Evolutionary conservation across 1,139 yeast species (phyloP).

Genomic region (Geotrichum australiense): DNA sequence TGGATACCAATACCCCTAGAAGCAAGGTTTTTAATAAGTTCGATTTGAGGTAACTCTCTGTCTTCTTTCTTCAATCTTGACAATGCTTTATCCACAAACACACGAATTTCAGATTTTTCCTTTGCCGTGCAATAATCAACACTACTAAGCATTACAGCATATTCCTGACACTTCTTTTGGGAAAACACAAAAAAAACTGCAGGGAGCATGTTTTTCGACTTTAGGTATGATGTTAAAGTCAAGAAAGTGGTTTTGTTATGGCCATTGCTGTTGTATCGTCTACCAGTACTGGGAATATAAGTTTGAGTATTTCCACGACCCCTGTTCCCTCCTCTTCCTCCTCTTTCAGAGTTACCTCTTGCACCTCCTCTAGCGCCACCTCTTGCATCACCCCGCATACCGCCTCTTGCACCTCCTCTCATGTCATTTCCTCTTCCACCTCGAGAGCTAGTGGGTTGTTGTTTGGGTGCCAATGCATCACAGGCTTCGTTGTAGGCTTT

Average conservation of each 20-base stretch:
- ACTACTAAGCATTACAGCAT: conserved; percentile 69
- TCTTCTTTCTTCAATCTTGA: conserved; percentile 86
- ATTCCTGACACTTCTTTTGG: conserved; percentile 86
- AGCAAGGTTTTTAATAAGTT: conserved; percentile 71
- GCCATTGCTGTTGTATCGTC: conserved; percentile 46
- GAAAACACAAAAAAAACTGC: conserved; percentile 92
- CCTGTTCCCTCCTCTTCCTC: conserved; percentile 31
- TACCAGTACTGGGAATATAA: conserved; percentile 28
- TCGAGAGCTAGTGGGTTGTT: conserved; percentile 34
- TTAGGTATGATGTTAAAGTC: conserved; percentile 64
- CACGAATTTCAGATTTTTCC: conserved; percentile 85
- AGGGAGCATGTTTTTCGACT: conserved; percentile 64
- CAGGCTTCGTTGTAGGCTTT: conserved; percentile 57
- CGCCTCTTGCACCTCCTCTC: conserved; percentile 28
- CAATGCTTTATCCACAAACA: conserved; percentile 87
- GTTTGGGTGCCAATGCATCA: conserved; percentile 41
- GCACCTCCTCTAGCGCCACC: conserved; percentile 27
- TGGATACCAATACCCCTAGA: conserved; percentile 94
- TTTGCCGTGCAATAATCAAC: conserved; percentile 74
- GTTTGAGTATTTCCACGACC: conserved; percentile 28
- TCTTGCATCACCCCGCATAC: conserved; percentile 26
- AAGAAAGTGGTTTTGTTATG: conserved; percentile 49
- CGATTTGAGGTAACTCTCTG: conserved; percentile 84
- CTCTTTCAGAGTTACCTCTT: conserved; percentile 33
- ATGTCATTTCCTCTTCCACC: conserved; percentile 29